phyloP scores from a whole-genome alignment of 179 eudicot genomes.

The Corrigiola litoralis region DNA sequence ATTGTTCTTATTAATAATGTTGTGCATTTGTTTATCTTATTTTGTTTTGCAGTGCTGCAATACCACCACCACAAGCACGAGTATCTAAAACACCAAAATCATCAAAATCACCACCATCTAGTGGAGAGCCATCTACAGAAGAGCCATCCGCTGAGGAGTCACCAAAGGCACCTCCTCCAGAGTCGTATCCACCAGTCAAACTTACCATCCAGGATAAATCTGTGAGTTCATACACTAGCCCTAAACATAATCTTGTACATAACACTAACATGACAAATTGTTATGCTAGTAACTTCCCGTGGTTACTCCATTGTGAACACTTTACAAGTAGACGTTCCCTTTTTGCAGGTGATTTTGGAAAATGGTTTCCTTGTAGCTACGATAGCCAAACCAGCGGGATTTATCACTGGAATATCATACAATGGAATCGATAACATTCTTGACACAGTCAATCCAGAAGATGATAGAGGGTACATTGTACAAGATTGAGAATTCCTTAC shows the following conservation, averaged over 20 bases:
- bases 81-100: not conserved
- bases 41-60: slow-evolving; percentile 20
- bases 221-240: slow-evolving; percentile 26
- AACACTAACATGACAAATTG: too few species aligned
- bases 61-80: slow-evolving; percentile 6
- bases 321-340: not conserved
- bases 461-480: slow-evolving; percentile 59
- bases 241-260: too few species aligned
- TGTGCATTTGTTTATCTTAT: not conserved
- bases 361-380: slow-evolving; percentile 41
- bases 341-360: slow-evolving; percentile 34
- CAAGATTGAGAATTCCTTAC: too few species aligned
- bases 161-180: slow-evolving; percentile 4
- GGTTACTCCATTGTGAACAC: too few species aligned
- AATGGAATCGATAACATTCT: slow-evolving; percentile 56
- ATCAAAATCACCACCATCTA: not conserved
- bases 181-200: slow-evolving; percentile 29
- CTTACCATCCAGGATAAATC: slow-evolving; percentile 19
- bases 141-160: not conserved
- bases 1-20: too few species aligned
- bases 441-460: slow-evolving; percentile 38
- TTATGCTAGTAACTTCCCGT: too few species aligned
- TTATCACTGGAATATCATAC: slow-evolving; percentile 38
- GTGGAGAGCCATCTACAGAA: not conserved
- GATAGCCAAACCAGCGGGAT: slow-evolving; percentile 47